These are phyloP conservation scores for Moelleriella libera DNA, from an alignment of 2,329 filamentous ascomycete genomes.

Conservation along the genomic window DNA sequence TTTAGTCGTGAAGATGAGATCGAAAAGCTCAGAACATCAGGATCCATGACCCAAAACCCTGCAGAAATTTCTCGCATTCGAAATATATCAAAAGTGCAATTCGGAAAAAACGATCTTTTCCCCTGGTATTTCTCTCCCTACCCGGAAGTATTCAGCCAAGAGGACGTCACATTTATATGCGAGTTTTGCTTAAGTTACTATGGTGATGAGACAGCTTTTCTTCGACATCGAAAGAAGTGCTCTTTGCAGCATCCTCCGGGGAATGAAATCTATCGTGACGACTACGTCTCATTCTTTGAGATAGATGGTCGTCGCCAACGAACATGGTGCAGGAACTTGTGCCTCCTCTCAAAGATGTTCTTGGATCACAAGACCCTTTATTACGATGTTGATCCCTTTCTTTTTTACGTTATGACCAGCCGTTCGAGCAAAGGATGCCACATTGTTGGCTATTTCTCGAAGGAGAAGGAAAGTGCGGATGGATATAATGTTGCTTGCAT, in stretches of 20 bases:
- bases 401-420: slow-evolving; percentile 96
- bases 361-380: slow-evolving; percentile 96
- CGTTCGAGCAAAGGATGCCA: slow-evolving; percentile 83
- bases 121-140: slow-evolving; percentile 99
- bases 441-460: slow-evolving; percentile 98
- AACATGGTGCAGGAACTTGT: slow-evolving; percentile 94
- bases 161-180: slow-evolving; percentile 89
- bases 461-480: slow-evolving; percentile 94
- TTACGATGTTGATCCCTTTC: slow-evolving; percentile 97
- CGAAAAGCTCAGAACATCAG: slow-evolving; percentile 84
- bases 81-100: slow-evolving; percentile 88
- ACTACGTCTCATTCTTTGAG: slow-evolving; percentile 89
- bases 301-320: slow-evolving; percentile 89
- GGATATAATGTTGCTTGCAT: slow-evolving; percentile 98
- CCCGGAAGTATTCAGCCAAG: slow-evolving; percentile 74
- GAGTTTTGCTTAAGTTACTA: slow-evolving; percentile 95
- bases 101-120: slow-evolving; percentile 82
- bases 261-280: slow-evolving; percentile 96
- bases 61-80: slow-evolving; percentile 92
- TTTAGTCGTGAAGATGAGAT: slow-evolving; percentile 85
- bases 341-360: slow-evolving; percentile 89
- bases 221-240: slow-evolving; percentile 79
- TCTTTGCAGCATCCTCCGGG: slow-evolving; percentile 83
- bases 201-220: slow-evolving; percentile 67
- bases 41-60: slow-evolving; percentile 98